Percentiles rank a stretch among this genome's conserved stretches.
These are phyloP conservation scores for Lasiodiplodia gonubiensis DNA, from an alignment of 2,329 filamentous ascomycete genomes.

Conservation along the genomic window DNA sequence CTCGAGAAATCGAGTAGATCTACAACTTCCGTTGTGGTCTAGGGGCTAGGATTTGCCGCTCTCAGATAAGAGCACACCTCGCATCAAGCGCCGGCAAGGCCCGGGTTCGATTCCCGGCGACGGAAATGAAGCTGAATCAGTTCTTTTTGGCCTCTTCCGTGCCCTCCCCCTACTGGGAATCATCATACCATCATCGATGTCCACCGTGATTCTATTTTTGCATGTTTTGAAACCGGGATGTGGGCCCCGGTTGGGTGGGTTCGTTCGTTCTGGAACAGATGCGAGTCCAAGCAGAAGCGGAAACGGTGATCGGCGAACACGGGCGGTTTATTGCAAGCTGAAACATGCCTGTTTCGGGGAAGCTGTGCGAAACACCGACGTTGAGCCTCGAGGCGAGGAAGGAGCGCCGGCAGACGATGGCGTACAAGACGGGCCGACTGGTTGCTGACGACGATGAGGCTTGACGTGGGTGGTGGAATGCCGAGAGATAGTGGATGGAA, in stretches of 20 bases:
- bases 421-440: background rate
- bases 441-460: background rate
- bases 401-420: background rate
- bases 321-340: background rate
- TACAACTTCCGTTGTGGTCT: conserved; percentile 25
- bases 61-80: conserved; percentile 18
- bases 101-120: conserved; percentile 27
- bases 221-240: background rate
- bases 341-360: background rate
- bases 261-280: background rate
- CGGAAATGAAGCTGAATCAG: conserved; percentile 13
- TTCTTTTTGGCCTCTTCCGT: background rate
- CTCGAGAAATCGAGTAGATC: conserved; percentile 5
- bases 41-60: conserved; percentile 27
- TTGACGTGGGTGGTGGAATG: background rate
- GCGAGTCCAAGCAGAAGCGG: background rate
- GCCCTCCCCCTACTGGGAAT: no score
- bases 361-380: background rate
- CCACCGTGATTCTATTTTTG: background rate
- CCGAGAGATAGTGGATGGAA: background rate
- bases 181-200: no score
- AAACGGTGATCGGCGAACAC: background rate
- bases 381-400: background rate
- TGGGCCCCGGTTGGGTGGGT: background rate
- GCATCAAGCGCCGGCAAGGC: conserved; percentile 26